Base-by-base conservation (phyloP, 73 alveolate species). In the Tetrahymena elliotti region DNA sequence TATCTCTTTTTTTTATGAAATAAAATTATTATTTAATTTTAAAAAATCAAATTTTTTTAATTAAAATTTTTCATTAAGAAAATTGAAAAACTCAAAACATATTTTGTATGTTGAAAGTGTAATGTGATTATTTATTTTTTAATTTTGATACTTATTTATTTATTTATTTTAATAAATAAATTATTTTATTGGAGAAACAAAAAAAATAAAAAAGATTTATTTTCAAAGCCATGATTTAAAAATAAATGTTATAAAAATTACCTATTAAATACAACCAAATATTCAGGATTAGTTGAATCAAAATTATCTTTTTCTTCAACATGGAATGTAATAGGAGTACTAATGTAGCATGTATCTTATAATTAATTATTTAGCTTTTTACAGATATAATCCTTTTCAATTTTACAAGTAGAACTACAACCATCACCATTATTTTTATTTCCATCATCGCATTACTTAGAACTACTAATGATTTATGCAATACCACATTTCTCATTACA, bases 381-480 rank as follows among this genome's bases (percentile, higher is more conserved):
- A 68, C 88, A 68, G n/a, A 31, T 68, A 68, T 68, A 68, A 10
- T 68, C n/a, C 36, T 68, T 68, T 93, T 93, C 96, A 10, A 93
- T 93, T 6, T 6, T 34, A 35, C 96, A 93, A 33, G 35, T 53
- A 33, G 68, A 53, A 24, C 94, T 39, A 40, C 98, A 96, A 3
- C 98, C 98, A 96, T 96, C 98, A 20, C 97, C 97, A 93, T 93
- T 82, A 3, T 95, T 31, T 53, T 36, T 35, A 96, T 96, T 96
- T 1, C 98, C 98, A 96, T 96, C 98, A 93, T 96, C 98, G 40
- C 98, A 96, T 84, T 95, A 93, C 54, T 96, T 97, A 33, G 38
- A 39, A 82, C 38, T 93, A 38, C 68, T 93, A 18, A 82, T 93
- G 10, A 54, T 93, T 10, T 68, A 68, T n/a, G 94, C 96, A 34